phyloP scores from a whole-genome alignment of 345 rosid species.

The Combretum micranthum region DNA sequence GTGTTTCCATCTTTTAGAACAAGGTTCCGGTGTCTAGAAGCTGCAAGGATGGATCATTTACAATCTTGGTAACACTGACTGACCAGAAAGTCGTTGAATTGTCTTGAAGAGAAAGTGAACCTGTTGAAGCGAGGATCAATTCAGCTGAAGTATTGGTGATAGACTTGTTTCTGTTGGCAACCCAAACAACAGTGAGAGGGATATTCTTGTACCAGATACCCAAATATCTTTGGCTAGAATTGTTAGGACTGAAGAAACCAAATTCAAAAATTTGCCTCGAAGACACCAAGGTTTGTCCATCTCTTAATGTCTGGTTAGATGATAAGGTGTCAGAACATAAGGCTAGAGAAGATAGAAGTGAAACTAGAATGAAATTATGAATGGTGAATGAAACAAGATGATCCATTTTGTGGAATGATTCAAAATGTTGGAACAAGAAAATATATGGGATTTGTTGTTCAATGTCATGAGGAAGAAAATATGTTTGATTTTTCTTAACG shows the following conservation, averaged over 20 bases:
- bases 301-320: conserved; percentile 3
- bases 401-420: neutral
- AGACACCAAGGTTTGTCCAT: conserved; percentile 18
- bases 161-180: conserved; percentile 22
- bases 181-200: conserved; percentile 16
- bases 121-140: conserved; percentile 8
- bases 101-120: conserved; percentile 9
- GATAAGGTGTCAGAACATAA: conserved; percentile 7
- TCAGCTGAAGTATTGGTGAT: conserved; percentile 13
- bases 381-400: neutral
- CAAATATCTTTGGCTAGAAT: conserved; percentile 5
- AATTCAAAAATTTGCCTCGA: conserved; percentile 12
- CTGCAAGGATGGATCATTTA: conserved; percentile 8
- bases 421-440: too few relatives aligned
- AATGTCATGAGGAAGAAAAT: neutral
- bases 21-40: conserved; percentile 26
- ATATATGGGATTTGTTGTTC: neutral
- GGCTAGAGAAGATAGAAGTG: neutral
- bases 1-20: conserved; percentile 11
- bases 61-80: neutral
- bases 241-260: conserved; percentile 17
- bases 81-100: conserved; percentile 9
- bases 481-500: too few relatives aligned
- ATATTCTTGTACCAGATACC: conserved; percentile 22
- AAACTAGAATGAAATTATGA: neutral